phyloP scores from a whole-genome alignment of 306 rosid species.

The Fagus crenata region DNA sequence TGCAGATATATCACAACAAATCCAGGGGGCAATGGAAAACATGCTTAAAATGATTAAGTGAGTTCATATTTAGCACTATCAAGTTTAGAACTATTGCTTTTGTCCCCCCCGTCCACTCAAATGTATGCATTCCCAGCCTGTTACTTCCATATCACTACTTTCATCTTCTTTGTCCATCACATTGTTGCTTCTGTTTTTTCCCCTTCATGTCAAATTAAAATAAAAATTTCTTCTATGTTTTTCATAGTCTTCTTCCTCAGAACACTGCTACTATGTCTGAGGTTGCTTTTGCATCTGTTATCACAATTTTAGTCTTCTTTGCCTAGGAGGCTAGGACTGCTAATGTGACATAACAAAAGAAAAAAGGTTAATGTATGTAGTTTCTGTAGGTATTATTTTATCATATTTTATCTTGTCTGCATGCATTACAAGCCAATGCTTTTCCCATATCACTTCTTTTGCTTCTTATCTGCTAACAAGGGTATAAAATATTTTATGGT shows the following conservation, averaged over 20 bases:
- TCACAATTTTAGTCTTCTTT: not conserved
- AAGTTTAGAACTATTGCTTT: not conserved
- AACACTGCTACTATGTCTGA: not conserved
- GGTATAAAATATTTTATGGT: too few relatives aligned
- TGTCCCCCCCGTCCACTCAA: not conserved
- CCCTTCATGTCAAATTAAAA: not conserved
- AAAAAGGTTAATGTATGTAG: not conserved
- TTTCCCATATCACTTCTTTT: not conserved
- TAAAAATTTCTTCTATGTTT: not conserved
- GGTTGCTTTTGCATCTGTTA: not conserved
- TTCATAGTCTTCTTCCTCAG: not conserved
- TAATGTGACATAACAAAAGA: not conserved
- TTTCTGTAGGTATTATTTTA: not conserved
- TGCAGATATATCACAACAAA: constrained; percentile 63
- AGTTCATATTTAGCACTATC: constrained; percentile 20
- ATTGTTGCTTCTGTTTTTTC: not conserved
- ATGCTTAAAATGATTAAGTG: constrained; percentile 73
- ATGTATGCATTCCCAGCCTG: not conserved
- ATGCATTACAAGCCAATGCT: not conserved
- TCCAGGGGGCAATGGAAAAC: constrained; percentile 67
- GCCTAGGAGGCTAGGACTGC: not conserved
- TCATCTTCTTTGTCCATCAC: not conserved
- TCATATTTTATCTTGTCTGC: not conserved
- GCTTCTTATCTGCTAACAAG: not conserved
- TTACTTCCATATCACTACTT: too few relatives aligned